Conservation (phyloP, 2,329 filamentous ascomycete genomes). For the Lachnellula suecica region DNA sequence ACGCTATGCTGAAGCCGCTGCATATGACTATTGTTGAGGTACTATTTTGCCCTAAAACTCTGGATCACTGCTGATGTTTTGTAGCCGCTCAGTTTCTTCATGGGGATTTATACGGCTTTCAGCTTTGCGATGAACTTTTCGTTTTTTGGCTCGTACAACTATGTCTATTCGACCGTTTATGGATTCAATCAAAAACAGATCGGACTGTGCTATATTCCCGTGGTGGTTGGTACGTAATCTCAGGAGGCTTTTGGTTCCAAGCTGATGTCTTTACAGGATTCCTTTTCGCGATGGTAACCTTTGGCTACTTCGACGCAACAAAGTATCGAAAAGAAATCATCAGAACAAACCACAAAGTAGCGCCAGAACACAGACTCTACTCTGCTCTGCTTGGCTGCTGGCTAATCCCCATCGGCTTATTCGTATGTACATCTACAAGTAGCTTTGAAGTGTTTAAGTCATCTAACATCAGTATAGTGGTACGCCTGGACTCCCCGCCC, state of each 20-base stretch:
- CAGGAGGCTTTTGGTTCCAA: too few species aligned
- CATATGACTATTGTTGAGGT: conserved; percentile 61
- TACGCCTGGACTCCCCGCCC: conserved; percentile 24
- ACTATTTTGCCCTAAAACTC: conserved; percentile 37
- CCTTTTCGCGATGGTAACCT: conserved; percentile 31
- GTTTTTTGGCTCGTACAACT: conserved; percentile 56
- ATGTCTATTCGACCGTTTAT: conserved; percentile 46
- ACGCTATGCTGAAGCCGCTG: conserved; percentile 44
- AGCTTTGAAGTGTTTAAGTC: not conserved
- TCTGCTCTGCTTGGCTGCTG: conserved; percentile 49
- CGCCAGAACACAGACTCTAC: conserved; percentile 58
- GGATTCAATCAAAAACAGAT: conserved; percentile 38
- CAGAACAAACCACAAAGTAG: conserved; percentile 28
- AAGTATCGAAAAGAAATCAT: conserved; percentile 41
- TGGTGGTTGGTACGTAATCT: too few species aligned
- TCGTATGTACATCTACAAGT: too few species aligned
- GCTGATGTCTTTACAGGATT: conserved; percentile 27
- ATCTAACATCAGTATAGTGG: too few species aligned
- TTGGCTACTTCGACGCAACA: conserved; percentile 50
- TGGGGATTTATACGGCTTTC: conserved; percentile 49
- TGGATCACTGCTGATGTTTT: conserved; percentile 30
- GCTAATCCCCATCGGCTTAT: conserved; percentile 27
- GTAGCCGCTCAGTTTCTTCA: conserved; percentile 50
- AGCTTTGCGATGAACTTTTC: conserved; percentile 53
- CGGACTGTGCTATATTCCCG: too few species aligned